A percentile compares a stretch with the other conserved stretches of the same genome.
Evolutionary conservation across 225 moss, liverwort and hornwort species (phyloP).

Genomic region (Thuidium tamariscinum): DNA sequence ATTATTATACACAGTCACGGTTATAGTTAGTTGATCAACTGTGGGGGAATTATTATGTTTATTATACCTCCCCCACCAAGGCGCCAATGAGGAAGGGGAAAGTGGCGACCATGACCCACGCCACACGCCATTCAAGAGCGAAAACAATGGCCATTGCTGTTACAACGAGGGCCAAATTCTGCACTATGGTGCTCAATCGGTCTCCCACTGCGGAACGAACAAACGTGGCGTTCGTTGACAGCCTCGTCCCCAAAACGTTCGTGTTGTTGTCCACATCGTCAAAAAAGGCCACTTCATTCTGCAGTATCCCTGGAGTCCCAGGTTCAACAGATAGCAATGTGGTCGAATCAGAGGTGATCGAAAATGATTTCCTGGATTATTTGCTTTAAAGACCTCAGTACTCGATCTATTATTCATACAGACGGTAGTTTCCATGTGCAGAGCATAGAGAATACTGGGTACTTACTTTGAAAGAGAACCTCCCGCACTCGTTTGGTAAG

Average conservation of each 20-base stretch:
- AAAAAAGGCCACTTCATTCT: constrained; percentile 76
- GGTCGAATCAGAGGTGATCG: not conserved
- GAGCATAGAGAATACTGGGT: not conserved
- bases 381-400: not conserved
- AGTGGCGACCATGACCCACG: constrained; percentile 62
- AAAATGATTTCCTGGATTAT: not conserved
- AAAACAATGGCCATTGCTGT: constrained; percentile 67
- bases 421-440: not conserved
- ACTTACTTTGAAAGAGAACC: constrained; percentile 64
- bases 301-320: constrained; percentile 44
- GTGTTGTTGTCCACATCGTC: constrained; percentile 69
- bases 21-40: not conserved
- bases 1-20: not conserved
- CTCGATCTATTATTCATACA: not conserved
- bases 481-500: constrained; percentile 74
- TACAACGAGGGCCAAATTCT: constrained; percentile 56
- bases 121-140: constrained; percentile 72
- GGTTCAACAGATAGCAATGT: not conserved
- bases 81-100: constrained; percentile 71
- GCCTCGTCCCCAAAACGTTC: constrained; percentile 56
- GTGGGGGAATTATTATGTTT: not conserved
- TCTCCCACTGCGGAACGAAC: constrained; percentile 73
- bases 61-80: constrained; percentile 64
- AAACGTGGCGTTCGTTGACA: constrained; percentile 56
- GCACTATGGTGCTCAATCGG: constrained; percentile 53